These are phyloP conservation scores for Xanthoconium separans DNA, from an alignment of 1,284 basidiomycete species.

Conservation along the genomic window DNA sequence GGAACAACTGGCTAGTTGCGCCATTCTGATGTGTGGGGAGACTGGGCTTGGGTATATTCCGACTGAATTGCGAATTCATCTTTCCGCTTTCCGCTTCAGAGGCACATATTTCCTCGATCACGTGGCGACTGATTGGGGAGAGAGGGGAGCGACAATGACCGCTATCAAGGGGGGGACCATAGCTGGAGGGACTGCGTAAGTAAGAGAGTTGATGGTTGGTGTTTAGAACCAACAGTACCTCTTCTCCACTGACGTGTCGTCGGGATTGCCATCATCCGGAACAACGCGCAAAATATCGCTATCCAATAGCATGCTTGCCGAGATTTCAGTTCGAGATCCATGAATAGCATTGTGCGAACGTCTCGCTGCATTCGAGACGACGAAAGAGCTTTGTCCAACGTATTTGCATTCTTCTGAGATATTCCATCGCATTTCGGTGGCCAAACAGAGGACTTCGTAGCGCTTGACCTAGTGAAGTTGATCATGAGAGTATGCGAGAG, in stretches of 20 bases:
- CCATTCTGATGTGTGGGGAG: not conserved
- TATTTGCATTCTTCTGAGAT: slow-evolving; percentile 3
- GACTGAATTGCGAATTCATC: not conserved
- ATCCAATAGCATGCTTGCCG: slow-evolving; percentile 9
- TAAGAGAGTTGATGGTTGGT: not conserved
- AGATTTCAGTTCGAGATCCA: not conserved
- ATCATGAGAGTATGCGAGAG: not conserved
- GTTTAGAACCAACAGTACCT: slow-evolving; percentile 7
- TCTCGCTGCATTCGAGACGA: slow-evolving; percentile 12
- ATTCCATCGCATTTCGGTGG: slow-evolving; percentile 27
- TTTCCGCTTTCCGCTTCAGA: slow-evolving; percentile 1
- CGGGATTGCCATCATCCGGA: not conserved
- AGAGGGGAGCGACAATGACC: slow-evolving; percentile 9
- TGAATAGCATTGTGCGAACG: not conserved
- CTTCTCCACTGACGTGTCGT: not conserved
- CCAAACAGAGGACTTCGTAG: slow-evolving; percentile 34
- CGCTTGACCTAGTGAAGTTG: slow-evolving; percentile 19
- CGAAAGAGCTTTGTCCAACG: slow-evolving; percentile 21
- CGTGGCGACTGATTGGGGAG: slow-evolving; percentile 18
- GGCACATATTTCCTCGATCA: slow-evolving; percentile 18
- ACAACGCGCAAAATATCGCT: slow-evolving; percentile 24
- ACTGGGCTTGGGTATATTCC: not conserved
- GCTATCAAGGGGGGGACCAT: not conserved
- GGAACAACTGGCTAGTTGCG: not conserved
- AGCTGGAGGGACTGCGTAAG: slow-evolving; percentile 9